Percentiles rank a stretch among this genome's conserved stretches.
phyloP scores from a whole-genome alignment of 805 yeast species.

The Tetrapisispora taiwanensis region DNA sequence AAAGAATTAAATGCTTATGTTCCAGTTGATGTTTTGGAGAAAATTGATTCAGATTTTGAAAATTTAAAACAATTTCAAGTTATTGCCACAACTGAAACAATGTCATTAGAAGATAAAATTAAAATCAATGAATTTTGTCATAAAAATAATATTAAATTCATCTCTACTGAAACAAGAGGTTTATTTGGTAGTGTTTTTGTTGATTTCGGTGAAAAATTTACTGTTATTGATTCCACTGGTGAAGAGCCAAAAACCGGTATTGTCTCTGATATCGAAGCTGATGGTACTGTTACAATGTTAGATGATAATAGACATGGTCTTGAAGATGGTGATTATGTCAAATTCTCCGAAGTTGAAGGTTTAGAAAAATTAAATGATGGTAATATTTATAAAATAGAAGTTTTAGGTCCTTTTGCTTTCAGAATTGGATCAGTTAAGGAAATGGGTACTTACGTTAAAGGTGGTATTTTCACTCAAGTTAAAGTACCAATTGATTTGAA shows the following conservation, averaged over 20 bases:
- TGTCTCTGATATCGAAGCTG: slow-evolving; percentile 74
- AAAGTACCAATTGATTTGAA: slow-evolving; percentile 61
- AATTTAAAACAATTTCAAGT: slow-evolving; percentile 56
- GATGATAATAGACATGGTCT: slow-evolving; percentile 90
- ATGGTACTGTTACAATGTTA: slow-evolving; percentile 88
- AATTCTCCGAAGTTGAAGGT: slow-evolving; percentile 79
- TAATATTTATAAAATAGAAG: slow-evolving; percentile 62
- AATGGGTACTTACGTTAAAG: slow-evolving; percentile 60
- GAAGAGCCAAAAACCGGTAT: slow-evolving; percentile 86
- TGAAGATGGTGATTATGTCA: slow-evolving; percentile 84
- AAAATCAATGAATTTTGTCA: slow-evolving; percentile 70
- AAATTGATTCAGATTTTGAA: slow-evolving; percentile 40
- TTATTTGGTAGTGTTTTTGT: slow-evolving; percentile 81
- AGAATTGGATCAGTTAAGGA: slow-evolving; percentile 47
- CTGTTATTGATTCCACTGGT: slow-evolving; percentile 77
- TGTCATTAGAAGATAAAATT: slow-evolving; percentile 62
- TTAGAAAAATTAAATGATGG: slow-evolving; percentile 67
- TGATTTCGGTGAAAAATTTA: slow-evolving; percentile 77
- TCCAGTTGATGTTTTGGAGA: slow-evolving; percentile 59
- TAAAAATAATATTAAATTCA: slow-evolving; percentile 60
- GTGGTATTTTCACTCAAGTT: slow-evolving; percentile 89
- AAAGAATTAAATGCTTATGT: slow-evolving; percentile 85
- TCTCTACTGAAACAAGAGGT: slow-evolving; percentile 76
- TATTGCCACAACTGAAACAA: slow-evolving; percentile 65
- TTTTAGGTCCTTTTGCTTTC: slow-evolving; percentile 91